Base-by-base conservation (phyloP, 1,284 basidiomycete species). In the Volvariella surrecta region DNA sequence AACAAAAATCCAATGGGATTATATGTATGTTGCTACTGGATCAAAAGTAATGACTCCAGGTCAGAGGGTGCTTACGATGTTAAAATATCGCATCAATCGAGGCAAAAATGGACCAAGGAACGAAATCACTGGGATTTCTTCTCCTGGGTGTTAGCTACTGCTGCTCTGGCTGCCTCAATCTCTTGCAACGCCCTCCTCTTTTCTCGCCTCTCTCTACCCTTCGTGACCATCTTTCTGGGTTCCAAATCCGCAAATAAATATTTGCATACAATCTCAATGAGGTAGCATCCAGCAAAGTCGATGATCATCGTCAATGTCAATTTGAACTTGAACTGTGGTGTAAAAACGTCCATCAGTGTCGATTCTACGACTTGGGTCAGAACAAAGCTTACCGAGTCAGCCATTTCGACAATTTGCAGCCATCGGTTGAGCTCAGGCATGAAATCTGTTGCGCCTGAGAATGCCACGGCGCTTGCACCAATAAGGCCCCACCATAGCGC, bases 341-440 rank as follows among this genome's bases (percentile, higher is more conserved):
- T 41, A 16, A 19, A 19, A n/a, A n/a, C n/a, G n/a, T n/a, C 20
- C 6, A 6, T 39, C 24, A 40, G n/a, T 22, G 39, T 16, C 24
- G 32, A 28, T 43, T 16, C 17, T 18, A 11, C 34, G 16, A 18
- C 22, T 42, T n/a, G 39, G 41, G 4, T 9, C 42, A 44, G 19
- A 15, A 16, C 9, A 44, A 40, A 18, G 64, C 86, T 54, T 57
- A 95, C 91, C 32, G 66, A 56, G 22, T 61, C 58, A 37, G 80
- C 66, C 92, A 99, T 95, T 62, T 89, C 89, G 19, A 97, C 92
- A 32, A 99, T 84, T 65, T 99, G 95, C 35, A 99, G 72, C 95
- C 95, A 99, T 30, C 87, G 71, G 63, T 96, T 99, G 50, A 98
- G 60, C 64, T 99, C 96, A 1, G 96, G 95, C 58, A 97, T 70